Evolutionary conservation across 345 rosid species (phyloP), one percentile per base, ranked within the genome.

Genomic region (Populus simonii): DNA sequence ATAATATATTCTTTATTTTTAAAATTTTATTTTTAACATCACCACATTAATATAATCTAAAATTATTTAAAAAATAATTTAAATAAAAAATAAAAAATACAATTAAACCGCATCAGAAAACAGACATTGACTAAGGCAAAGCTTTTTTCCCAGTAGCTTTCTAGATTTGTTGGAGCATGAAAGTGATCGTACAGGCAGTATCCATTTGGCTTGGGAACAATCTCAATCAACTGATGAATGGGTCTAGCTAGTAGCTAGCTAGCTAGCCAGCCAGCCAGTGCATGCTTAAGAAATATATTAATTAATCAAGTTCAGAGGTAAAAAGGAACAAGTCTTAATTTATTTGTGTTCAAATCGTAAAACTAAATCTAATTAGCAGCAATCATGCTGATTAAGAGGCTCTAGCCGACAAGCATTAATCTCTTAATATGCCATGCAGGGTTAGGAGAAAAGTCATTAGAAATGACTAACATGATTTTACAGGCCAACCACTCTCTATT

Each of bases 331-430:
- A 8, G 3, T 55, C 27, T 57, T n/a, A n/a, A n/a, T n/a, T 57
- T 9, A 22, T 22, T n/a, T 8, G 3, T 57, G 49, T 3, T 45
- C 11, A 45, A 12, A 11, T 45, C 49, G 49, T 45, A 53, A n/a
- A 59, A 33, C 36, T 33, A 3, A 59, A 39, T 43, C 13, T 16
- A 25, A 1, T 8, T 8, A 41, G 10, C 13, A 41, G 10, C 13
- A 41, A 62, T 73, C 67, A 39, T 62, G 55, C 4, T 74, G 57
- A 62, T 74, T 39, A 61, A 62, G 69, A 74, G 57, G 23, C 31
- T 38, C 13, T 59, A 73, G 27, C 76, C 31, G 22, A 61, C 68
- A 36, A 22, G 68, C 53, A 73, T 55, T 27, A 27, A 25, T 27
- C 38, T 38, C 25, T 20, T 23, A 15, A 27, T 49, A 29, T 71